Conservation (phyloP, 2,329 filamentous ascomycete species). For the Akanthomyces lecanii region DNA sequence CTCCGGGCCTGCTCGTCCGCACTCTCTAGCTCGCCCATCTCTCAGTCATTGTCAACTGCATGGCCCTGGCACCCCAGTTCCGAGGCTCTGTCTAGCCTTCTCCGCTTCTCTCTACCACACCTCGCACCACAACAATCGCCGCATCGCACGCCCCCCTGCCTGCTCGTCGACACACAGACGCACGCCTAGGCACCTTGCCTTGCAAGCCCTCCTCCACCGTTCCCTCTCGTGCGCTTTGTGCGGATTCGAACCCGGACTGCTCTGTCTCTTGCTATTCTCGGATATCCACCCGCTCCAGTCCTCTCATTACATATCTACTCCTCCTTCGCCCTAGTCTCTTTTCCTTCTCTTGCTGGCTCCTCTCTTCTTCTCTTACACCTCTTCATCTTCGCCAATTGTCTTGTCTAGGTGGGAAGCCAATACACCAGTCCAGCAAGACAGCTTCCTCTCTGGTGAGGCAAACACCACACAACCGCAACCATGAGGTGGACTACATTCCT, state of each 20-base stretch:
- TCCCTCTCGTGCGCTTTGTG: conserved; percentile 5
- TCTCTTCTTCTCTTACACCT: conserved; percentile 11
- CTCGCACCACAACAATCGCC: background rate
- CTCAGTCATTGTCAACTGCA: background rate
- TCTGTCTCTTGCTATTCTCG: conserved; percentile 6
- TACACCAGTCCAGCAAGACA: conserved; percentile 14
- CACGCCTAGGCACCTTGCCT: conserved; percentile 5
- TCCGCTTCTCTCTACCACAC: conserved; percentile 4
- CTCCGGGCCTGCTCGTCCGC: background rate
- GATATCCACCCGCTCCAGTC: conserved; percentile 13
- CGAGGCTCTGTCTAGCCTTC: conserved; percentile 8
- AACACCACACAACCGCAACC: conserved; percentile 18
- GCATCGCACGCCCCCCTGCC: conserved; percentile 9
- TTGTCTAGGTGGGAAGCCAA: conserved; percentile 15
- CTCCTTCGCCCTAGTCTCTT: conserved; percentile 12
- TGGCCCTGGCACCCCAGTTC: background rate
- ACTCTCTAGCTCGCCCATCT: background rate
- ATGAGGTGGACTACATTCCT: conserved; percentile 37
- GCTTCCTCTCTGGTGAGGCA: conserved; percentile 17
- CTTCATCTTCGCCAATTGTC: conserved; percentile 14
- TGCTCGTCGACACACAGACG: conserved; percentile 10
- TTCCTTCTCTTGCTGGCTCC: conserved; percentile 6
- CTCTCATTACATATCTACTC: conserved; percentile 15
- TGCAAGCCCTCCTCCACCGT: conserved; percentile 14
- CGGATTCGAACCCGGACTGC: background rate